A percentile compares a stretch with the other conserved stretches of the same genome.
These are phyloP conservation scores for Hyaloscypha bicolor DNA, from an alignment of 495 filamentous ascomycete species.

Conservation along the genomic window DNA sequence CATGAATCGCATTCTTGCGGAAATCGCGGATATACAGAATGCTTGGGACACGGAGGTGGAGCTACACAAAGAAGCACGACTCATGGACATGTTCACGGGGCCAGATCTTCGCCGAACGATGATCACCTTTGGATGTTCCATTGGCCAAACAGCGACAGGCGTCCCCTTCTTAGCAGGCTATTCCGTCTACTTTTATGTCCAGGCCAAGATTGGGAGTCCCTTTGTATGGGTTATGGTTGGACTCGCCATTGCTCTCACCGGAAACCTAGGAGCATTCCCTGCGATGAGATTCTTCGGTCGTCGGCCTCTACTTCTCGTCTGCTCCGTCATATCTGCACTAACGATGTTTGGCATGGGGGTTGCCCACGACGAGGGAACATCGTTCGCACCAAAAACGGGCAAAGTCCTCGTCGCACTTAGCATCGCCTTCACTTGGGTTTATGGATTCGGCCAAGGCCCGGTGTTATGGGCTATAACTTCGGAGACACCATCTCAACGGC, in stretches of 20 bases:
- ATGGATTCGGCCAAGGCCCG: conserved; percentile 13
- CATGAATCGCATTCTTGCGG: conserved; percentile 35
- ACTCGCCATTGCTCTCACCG: conserved; percentile 36
- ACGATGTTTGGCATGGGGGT: conserved; percentile 14
- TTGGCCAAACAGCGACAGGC: conserved; percentile 35
- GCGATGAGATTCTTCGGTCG: conserved; percentile 28
- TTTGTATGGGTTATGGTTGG: conserved; percentile 40
- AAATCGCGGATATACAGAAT: conserved; percentile 35
- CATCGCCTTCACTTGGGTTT: conserved; percentile 12
- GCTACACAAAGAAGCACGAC: conserved; percentile 30
- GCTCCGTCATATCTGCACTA: conserved; percentile 7
- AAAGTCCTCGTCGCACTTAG: conserved; percentile 13
- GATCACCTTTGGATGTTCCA: conserved; percentile 30
- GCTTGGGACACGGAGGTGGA: conserved; percentile 34
- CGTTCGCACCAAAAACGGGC: neutral
- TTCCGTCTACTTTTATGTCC: conserved; percentile 37
- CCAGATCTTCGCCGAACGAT: conserved; percentile 37
- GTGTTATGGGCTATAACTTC: conserved; percentile 33
- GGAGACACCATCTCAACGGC: conserved; percentile 49
- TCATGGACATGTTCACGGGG: conserved; percentile 37
- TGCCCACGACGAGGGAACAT: neutral
- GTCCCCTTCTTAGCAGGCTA: conserved; percentile 38
- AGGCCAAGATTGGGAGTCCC: conserved; percentile 34
- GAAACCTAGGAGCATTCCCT: conserved; percentile 36
- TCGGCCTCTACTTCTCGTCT: conserved; percentile 1